A percentile compares a stretch with the other conserved stretches of the same genome.
Conservation (phyloP, 305 asterid genomes). For the Coffea humblotiana region DNA sequence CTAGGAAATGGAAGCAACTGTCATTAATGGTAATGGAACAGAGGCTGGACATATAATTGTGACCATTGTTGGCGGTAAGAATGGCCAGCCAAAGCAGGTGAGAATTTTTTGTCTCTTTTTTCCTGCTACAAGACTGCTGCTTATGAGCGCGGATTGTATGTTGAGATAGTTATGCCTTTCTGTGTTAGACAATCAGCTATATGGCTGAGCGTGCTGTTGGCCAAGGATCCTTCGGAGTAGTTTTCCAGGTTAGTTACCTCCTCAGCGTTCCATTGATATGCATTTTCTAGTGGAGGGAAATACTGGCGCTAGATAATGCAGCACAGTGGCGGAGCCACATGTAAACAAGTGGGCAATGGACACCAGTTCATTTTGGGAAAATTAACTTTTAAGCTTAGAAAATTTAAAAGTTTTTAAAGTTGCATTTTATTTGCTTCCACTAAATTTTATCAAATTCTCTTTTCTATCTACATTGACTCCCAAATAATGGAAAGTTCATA, state of each 20-base stretch:
- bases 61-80: slow-evolving; percentile 69
- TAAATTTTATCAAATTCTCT: too few relatives aligned
- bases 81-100: slow-evolving; percentile 78
- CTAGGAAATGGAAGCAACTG: slow-evolving; percentile 77
- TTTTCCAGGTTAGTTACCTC: slow-evolving; percentile 60
- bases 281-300: neutral
- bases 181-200: slow-evolving; percentile 63
- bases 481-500: too few relatives aligned
- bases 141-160: neutral
- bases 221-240: slow-evolving; percentile 83
- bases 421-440: too few relatives aligned
- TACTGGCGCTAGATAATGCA: neutral
- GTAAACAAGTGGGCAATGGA: too few relatives aligned
- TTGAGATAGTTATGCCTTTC: slow-evolving; percentile 9
- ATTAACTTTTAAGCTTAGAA: too few relatives aligned
- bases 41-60: slow-evolving; percentile 88
- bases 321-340: too few relatives aligned
- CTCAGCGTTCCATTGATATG: neutral
- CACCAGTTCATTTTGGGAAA: too few relatives aligned
- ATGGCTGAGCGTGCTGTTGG: slow-evolving; percentile 94
- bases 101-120: neutral
- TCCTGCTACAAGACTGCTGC: neutral
- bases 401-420: too few relatives aligned
- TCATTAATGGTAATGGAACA: slow-evolving; percentile 70
- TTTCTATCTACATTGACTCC: too few relatives aligned